These are phyloP conservation scores for Zalaria sp. DNA, from an alignment of 2,329 filamentous ascomycete genomes.

Conservation along the genomic window DNA sequence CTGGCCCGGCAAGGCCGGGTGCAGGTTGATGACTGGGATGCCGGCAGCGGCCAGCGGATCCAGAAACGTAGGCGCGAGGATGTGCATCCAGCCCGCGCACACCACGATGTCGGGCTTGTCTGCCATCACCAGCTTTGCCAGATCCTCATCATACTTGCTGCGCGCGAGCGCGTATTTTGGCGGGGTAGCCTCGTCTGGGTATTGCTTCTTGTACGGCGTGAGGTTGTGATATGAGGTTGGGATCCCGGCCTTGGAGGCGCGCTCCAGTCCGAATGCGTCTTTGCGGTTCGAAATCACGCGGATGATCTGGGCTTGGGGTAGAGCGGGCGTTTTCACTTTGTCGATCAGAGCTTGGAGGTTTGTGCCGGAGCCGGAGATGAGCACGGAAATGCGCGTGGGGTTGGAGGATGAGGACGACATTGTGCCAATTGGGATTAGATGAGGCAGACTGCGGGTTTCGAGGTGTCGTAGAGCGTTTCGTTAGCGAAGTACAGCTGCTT, in stretches of 20 bases:
- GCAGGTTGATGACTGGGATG: constrained; percentile 66
- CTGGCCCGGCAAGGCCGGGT: constrained; percentile 59
- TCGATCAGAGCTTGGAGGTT: constrained; percentile 70
- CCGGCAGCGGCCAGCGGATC: constrained; percentile 47
- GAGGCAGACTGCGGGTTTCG: too few species aligned
- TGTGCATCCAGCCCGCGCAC: constrained; percentile 79
- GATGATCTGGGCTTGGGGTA: constrained; percentile 40
- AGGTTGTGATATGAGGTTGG: constrained; percentile 73
- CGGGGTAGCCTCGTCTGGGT: constrained; percentile 34
- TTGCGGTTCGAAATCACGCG: constrained; percentile 54
- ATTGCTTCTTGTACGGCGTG: constrained; percentile 57
- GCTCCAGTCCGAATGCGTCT: constrained; percentile 48
- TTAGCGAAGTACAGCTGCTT: too few species aligned
- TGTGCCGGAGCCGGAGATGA: constrained; percentile 57
- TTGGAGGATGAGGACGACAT: too few species aligned
- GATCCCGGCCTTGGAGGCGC: constrained; percentile 47
- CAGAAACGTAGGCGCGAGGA: constrained; percentile 57
- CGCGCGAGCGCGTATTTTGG: constrained; percentile 34
- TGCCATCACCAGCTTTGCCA: constrained; percentile 52
- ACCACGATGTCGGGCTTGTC: constrained; percentile 61
- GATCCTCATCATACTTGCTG: constrained; percentile 57
- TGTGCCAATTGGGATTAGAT: too few species aligned
- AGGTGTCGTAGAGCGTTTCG: too few species aligned
- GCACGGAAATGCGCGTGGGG: constrained; percentile 13
- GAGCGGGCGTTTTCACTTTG: constrained; percentile 31